phyloP scores from a whole-genome alignment of 202 grass and related monocot genomes.

The Dendrocalamus latiflorus region DNA sequence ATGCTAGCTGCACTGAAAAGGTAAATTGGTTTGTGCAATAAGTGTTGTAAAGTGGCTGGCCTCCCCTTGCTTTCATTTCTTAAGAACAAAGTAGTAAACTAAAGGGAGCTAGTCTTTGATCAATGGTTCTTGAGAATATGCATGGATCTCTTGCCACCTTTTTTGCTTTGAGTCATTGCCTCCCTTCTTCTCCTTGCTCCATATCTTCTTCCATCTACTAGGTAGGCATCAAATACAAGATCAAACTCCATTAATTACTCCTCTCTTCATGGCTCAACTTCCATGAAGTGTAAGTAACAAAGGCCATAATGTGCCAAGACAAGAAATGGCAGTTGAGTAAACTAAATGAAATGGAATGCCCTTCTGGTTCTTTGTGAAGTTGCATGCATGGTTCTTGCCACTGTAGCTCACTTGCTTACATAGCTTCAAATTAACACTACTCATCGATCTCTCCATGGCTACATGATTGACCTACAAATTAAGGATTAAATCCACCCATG shows the following conservation, averaged over 20 bases:
- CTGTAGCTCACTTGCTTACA: neutral
- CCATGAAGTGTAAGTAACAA: neutral
- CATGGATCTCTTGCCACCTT: conserved; percentile 7
- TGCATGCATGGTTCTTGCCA: conserved; percentile 5
- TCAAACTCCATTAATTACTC: neutral
- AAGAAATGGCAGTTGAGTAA: conserved; percentile 6
- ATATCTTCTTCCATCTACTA: neutral
- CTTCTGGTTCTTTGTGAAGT: neutral
- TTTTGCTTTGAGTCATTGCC: neutral
- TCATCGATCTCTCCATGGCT: neutral
- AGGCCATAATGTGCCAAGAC: neutral
- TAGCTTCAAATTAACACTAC: neutral
- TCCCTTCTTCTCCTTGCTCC: neutral
- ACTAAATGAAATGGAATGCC: neutral
- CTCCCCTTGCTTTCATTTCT: conserved; percentile 17
- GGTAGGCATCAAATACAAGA: neutral
- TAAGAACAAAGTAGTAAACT: conserved; percentile 21
- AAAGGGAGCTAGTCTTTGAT: conserved; percentile 29
- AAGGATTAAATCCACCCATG: conserved; percentile 65
- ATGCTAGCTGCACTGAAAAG: conserved; percentile 25
- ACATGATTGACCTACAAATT: neutral
- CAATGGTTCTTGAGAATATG: conserved; percentile 26
- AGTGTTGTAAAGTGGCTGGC: conserved; percentile 6
- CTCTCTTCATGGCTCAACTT: neutral
- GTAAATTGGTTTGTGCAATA: conserved; percentile 29